Evolutionary conservation across 208 protist genomes (phyloP), one percentile per base, ranked within the genome.

Genomic region (Acanthamoeba healyi): DNA sequence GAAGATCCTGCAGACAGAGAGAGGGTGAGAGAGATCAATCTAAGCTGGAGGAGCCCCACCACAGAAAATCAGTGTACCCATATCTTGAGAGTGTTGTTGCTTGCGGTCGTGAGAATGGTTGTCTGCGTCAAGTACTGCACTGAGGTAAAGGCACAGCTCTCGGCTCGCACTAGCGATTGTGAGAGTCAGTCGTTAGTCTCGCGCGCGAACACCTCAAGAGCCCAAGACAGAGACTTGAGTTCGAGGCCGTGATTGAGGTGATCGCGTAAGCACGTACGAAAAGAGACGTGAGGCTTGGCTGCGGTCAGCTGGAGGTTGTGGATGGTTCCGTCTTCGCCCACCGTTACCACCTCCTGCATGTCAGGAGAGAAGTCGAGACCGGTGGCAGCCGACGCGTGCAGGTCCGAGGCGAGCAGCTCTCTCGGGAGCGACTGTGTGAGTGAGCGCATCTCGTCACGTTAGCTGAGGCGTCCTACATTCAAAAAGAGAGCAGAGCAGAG

Each of bases 241-340:
- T n/a, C n/a, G n/a, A n/a, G n/a, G n/a, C n/a, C n/a, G n/a, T n/a
- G n/a, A n/a, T n/a, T n/a, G n/a, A n/a, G n/a, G n/a, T n/a, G n/a
- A n/a, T n/a, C n/a, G n/a, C n/a, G n/a, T n/a, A n/a, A 24, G 14
- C 24, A 26, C 58, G n/a, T 42, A 79, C 70, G 12, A 79, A 79
- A 79, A 32, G 36, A 44, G 36, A 79, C 29, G 12, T 79, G 36
- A 5, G 70, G 70, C 38, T 38, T 38, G 34, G 70, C 24, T 4
- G 70, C 70, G 4, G 29, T 22, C 36, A 79, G 14, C 10, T 79
- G 29, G 32, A 79, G 70, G 29, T 10, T 44, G 70, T 79, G 5
- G 70, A 79, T 79, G 34, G 70, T 79, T 5, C 70, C 70, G 70
- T 79, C 70, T 32, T 79, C 70, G 26, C 70, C 70, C 38, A 79